Evolutionary conservation across 805 yeast species (phyloP).

Genomic region (Spathaspora arborariae): DNA sequence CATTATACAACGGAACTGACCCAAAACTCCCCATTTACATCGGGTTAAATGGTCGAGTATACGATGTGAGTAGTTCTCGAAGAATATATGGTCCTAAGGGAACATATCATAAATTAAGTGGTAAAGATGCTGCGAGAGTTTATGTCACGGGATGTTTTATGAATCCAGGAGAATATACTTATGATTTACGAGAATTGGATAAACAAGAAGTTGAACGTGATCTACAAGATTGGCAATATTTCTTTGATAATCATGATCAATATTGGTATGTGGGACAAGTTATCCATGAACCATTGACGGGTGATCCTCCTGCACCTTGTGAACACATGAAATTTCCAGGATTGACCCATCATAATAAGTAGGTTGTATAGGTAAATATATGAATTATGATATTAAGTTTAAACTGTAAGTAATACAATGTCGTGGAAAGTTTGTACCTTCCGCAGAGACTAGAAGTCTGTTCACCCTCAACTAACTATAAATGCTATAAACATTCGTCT

Average conservation of each 20-base stretch:
- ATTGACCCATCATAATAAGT: background rate
- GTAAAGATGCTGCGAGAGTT: conserved; percentile 66
- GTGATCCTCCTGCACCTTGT: conserved; percentile 53
- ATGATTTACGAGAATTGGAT: conserved; percentile 63
- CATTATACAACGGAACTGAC: conserved; percentile 50
- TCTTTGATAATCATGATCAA: conserved; percentile 38
- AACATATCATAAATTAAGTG: conserved; percentile 54
- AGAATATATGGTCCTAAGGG: conserved; percentile 53
- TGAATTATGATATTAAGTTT: no score
- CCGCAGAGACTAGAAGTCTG: no score
- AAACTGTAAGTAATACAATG: no score
- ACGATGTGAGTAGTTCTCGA: conserved; percentile 54
- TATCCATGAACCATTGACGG: conserved; percentile 38
- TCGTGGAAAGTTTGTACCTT: no score
- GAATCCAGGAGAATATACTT: conserved; percentile 52
- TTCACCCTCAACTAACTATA: background rate
- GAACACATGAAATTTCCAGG: conserved; percentile 24
- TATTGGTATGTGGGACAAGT: conserved; percentile 68
- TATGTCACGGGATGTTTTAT: conserved; percentile 68
- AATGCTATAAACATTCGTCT: conserved; percentile 16
- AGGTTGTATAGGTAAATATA: background rate
- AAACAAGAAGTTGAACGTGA: conserved; percentile 33
- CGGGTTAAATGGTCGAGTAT: conserved; percentile 58
- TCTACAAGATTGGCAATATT: conserved; percentile 51
- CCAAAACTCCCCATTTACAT: conserved; percentile 49